Conservation (phyloP, 495 filamentous ascomycete genomes). For the Oidiodendron maius region DNA sequence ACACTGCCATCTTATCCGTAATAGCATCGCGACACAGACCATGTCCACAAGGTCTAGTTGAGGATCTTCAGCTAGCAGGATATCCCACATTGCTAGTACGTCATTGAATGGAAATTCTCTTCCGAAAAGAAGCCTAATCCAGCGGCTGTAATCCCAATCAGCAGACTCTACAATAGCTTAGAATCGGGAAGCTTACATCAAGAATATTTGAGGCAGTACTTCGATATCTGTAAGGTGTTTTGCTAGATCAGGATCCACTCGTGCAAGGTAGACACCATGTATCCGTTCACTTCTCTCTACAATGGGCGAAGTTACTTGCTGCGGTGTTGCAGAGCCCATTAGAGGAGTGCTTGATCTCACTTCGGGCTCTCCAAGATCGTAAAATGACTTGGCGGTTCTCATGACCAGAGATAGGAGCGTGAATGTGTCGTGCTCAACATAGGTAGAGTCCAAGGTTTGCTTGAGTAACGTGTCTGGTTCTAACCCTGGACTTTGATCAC, state of each 20-base stretch:
- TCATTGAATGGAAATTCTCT: conserved; percentile 89
- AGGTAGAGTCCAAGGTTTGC: conserved; percentile 61
- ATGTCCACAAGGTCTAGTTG: conserved; percentile 77
- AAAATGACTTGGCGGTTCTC: conserved; percentile 80
- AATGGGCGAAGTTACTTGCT: conserved; percentile 59
- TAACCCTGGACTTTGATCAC: conserved; percentile 9
- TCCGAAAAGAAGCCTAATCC: conserved; percentile 90
- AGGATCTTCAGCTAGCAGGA: conserved; percentile 83
- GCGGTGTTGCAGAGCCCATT: conserved; percentile 26
- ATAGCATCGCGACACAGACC: conserved; percentile 88
- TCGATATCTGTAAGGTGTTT: conserved; percentile 78
- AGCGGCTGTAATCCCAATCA: conserved; percentile 53
- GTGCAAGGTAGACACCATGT: conserved; percentile 70
- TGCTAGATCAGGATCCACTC: conserved; percentile 75
- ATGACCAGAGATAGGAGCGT: conserved; percentile 80
- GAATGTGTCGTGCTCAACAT: conserved; percentile 87
- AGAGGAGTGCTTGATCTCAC: conserved; percentile 8
- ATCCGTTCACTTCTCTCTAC: conserved; percentile 80
- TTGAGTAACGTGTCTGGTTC: conserved; percentile 37
- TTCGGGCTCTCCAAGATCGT: conserved; percentile 54
- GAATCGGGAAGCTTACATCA: conserved; percentile 57
- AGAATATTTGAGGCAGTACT: conserved; percentile 91
- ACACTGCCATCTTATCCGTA: conserved; percentile 90
- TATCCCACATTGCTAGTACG: conserved; percentile 81
- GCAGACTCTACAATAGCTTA: conserved; percentile 8